These are phyloP conservation scores for Ziziphus jujuba DNA, from an alignment of 306 rosid species.

Conservation along the genomic window DNA sequence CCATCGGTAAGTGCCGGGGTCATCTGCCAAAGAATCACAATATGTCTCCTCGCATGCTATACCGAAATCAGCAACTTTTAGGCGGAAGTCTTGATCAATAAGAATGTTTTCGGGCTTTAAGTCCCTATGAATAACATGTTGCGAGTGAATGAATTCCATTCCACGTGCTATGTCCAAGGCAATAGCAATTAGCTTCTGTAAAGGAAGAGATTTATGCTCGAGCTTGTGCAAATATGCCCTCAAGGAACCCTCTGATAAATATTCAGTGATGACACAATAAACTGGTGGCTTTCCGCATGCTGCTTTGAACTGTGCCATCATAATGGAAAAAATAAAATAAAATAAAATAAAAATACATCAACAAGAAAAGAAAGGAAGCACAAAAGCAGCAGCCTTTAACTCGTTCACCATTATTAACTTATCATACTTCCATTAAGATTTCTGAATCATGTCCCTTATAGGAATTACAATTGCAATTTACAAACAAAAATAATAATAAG, in stretches of 20 bases:
- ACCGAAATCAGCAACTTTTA: constrained; percentile 95
- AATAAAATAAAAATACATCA: too few relatives aligned
- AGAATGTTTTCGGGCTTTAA: constrained; percentile 93
- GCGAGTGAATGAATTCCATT: constrained; percentile 89
- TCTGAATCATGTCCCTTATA: not conserved
- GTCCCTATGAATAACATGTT: constrained; percentile 85
- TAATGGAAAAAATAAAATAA: constrained; percentile 23
- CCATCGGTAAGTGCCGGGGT: constrained; percentile 96
- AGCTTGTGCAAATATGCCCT: constrained; percentile 83
- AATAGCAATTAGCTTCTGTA: constrained; percentile 47
- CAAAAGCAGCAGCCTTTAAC: constrained; percentile 5
- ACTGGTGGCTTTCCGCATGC: constrained; percentile 84
- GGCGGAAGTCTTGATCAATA: constrained; percentile 49
- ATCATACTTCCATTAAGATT: not conserved
- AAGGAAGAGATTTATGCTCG: constrained; percentile 55
- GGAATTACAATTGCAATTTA: not conserved
- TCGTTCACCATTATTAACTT: not conserved
- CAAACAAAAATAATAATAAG: not conserved
- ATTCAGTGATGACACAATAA: constrained; percentile 82
- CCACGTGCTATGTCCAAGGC: constrained; percentile 89
- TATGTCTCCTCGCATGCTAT: constrained; percentile 80
- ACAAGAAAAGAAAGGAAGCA: constrained; percentile 17
- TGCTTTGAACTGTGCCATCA: constrained; percentile 67
- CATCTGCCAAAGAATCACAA: constrained; percentile 78
- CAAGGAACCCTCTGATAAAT: constrained; percentile 77